phyloP scores from a whole-genome alignment of 352 stramenopile genomes.

The Pythium dissimile region DNA sequence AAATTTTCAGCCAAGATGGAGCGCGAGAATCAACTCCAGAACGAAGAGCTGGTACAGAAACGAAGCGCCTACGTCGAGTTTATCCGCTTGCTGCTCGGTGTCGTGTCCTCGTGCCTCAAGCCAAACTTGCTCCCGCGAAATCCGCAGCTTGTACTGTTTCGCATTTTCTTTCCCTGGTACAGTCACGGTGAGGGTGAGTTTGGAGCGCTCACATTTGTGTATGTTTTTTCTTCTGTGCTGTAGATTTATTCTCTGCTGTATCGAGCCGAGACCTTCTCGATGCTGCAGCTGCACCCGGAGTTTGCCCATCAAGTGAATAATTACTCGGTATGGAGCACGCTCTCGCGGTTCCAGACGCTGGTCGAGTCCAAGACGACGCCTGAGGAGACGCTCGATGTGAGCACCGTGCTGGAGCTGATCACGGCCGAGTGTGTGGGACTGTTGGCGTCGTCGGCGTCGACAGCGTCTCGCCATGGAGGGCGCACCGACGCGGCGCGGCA shows the following conservation, averaged over 20 bases:
- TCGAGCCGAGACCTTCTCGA: constrained; percentile 50
- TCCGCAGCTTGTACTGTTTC: constrained; percentile 56
- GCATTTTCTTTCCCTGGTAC: not conserved
- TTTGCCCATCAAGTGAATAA: constrained; percentile 61
- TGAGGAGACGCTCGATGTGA: constrained; percentile 57
- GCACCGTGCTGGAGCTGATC: constrained; percentile 65
- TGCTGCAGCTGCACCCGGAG: constrained; percentile 53
- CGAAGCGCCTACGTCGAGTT: constrained; percentile 73
- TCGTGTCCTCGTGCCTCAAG: constrained; percentile 69
- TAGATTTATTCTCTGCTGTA: constrained; percentile 85
- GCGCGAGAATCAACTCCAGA: constrained; percentile 29
- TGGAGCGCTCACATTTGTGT: not conserved
- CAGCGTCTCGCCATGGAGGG: constrained; percentile 1
- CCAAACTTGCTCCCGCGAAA: constrained; percentile 60
- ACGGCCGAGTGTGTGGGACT: constrained; percentile 63
- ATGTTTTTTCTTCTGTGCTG: not conserved
- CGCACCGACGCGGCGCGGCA: not conserved
- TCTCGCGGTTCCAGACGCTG: constrained; percentile 56
- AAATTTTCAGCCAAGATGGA: constrained; percentile 55
- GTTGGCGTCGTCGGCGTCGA: constrained; percentile 44
- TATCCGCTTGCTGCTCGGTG: constrained; percentile 59
- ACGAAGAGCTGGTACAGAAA: constrained; percentile 49
- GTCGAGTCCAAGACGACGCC: constrained; percentile 61
- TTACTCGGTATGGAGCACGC: constrained; percentile 54
- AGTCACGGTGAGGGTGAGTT: too few species aligned